Evolutionary conservation across 2,329 filamentous ascomycete genomes (phyloP), one percentile per base, ranked within the genome.

Genomic region (Hypocreales sp.): DNA sequence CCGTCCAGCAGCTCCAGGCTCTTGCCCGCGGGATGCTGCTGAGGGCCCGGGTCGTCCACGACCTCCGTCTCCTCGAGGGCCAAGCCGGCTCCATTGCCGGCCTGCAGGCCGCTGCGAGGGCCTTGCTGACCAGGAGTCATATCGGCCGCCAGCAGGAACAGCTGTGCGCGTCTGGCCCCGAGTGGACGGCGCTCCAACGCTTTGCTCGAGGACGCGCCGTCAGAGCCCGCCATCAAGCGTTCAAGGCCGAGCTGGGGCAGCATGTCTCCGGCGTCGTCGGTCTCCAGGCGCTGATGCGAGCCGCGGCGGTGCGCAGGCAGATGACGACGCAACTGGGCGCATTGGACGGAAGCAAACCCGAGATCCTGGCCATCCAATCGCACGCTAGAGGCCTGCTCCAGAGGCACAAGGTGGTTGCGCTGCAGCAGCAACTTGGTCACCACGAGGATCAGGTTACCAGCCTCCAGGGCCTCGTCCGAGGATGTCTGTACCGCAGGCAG

Each of bases 391-490:
- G 72, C 24, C 71, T 74, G 62, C 53, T 76, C 19, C 53, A 65
- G 35, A 62, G 73, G 28, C 55, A 55, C 27, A 56, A 54, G 11
- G 42, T 72, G 17, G 53, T 57, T 7, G 48, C 48, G 8, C 61
- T 72, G 14, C 53, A 60, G 19, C 52, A 66, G 23, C 58, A 64
- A 4, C 60, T 92, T 13, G 59, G 71, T 29, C 57, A 56, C 23
- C 61, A 81, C 39, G 62, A 63, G 7, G 42, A 59, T 1, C 54
- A 60, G 7, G 69, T 82, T 27, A 64, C 57, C 13, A 55, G 61
- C 15, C 58, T 92, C 2, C 82, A 92, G 47, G 67, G 72, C 13
- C 58, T 65, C 24, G 65, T 68, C 15, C 67, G 80, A 36, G 81
- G 76, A n/a, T 70, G 60, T 39, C 47, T 76, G 11, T 64, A 64